phyloP scores from a whole-genome alignment of 1,139 yeast genomes.

The Pichia sorboxylosa region DNA sequence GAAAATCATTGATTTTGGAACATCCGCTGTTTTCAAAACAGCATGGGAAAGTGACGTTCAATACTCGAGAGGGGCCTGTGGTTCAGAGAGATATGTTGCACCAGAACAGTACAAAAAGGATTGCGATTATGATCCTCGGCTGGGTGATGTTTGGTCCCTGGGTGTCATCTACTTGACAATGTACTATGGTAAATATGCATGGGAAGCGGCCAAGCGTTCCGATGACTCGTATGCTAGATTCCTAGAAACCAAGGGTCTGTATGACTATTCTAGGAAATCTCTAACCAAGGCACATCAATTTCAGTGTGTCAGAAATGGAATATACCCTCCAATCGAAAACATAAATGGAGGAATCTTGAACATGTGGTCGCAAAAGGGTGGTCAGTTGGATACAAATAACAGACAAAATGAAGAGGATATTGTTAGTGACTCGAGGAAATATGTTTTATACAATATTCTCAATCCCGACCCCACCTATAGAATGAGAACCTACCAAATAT shows the following conservation, averaged over 20 bases:
- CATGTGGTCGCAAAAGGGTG: conserved; percentile 12
- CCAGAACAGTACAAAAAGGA: conserved; percentile 48
- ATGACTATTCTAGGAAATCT: conserved; percentile 19
- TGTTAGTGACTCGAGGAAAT: conserved; percentile 33
- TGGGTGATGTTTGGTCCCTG: conserved; percentile 61
- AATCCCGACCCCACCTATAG: conserved; percentile 44
- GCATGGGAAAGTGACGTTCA: conserved; percentile 54
- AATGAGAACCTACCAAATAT: conserved; percentile 25
- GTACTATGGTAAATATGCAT: conserved; percentile 39
- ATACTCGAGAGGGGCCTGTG: conserved; percentile 49
- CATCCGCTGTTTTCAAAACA: conserved; percentile 61
- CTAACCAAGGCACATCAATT: conserved; percentile 18
- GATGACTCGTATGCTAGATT: conserved; percentile 26
- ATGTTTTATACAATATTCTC: conserved; percentile 44
- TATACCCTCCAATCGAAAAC: conserved; percentile 23
- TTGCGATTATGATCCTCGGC: conserved; percentile 43
- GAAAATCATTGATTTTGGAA: conserved; percentile 66
- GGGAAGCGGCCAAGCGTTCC: conserved; percentile 35
- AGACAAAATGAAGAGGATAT: conserved; percentile 8
- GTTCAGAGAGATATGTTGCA: conserved; percentile 67
- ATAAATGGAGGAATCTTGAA: conserved; percentile 20
- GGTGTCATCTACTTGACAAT: conserved; percentile 49
- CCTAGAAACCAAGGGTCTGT: conserved; percentile 24
- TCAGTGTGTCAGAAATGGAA: conserved; percentile 21
- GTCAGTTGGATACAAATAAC: conserved; percentile 8